Evolutionary conservation across 768 basidiomycete species (phyloP), one percentile per base, ranked within the genome.

Genomic region (Kockovaella imperatae): DNA sequence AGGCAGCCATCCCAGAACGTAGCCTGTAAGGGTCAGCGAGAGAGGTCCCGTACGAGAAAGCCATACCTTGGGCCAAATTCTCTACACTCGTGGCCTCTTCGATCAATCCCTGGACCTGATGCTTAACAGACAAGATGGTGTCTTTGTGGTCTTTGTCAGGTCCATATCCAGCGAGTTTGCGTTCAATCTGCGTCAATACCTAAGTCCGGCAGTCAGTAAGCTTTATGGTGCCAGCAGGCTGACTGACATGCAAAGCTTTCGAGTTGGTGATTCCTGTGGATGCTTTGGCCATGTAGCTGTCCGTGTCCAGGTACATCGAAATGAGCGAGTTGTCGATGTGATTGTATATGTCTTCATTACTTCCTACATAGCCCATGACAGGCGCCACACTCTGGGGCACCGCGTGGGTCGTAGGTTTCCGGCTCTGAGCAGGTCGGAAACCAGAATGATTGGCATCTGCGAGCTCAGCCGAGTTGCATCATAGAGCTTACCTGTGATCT

Each of bases 1-100:
- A 7, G 67, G 67, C 1, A 65, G 57, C 67, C 67, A 68, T 3
- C 67, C 67, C 4, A 68, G 45, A 10, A 68, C 60, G 42, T 68
- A 68, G 11, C 66, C 66, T 68, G 17, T 30, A 11, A 39, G 17
- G 11, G 26, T 48, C 35, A 32, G 50, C 49, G n/a, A 44, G 45
- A 29, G 17, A 40, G 28, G 24, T 24, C 15, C 14, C 18, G 17
- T 28, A 1, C 0, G 8, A 25, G 28, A n/a, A 26, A 40, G 14
- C 11, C 62, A 50, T 24, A 67, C 68, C 69, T 52, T 71, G 69
- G 2, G 61, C 51, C 6, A 71, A 56, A 40, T 71, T 71, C 23
- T 54, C 54, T 6, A 60, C 61, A 54, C 56, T 52, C 0, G 67
- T 71, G 0, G 69, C 69, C 35, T 71, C 65, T 18, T 62, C 54